Conservation (phyloP, 2,329 filamentous ascomycete species). For the Trichoderma afroharzianum region DNA sequence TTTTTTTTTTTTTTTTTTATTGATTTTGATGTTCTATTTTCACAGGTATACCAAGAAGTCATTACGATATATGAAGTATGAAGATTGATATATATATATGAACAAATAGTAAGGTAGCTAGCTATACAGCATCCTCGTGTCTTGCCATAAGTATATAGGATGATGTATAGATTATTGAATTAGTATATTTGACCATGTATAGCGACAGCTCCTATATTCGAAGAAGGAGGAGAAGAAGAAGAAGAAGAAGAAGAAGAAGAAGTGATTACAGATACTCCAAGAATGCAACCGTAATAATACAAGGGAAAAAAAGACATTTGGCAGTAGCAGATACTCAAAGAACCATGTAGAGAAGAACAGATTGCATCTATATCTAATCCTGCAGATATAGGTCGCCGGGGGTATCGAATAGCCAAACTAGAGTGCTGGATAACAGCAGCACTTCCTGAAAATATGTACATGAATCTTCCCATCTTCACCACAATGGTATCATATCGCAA, state of each 20-base stretch:
- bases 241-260: too few species aligned
- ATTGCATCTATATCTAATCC: neutral
- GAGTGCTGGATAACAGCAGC: neutral
- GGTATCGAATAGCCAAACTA: neutral
- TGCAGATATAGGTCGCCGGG: neutral
- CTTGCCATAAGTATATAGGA: too few species aligned
- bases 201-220: neutral
- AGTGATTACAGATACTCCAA: too few species aligned
- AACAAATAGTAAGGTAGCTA: too few species aligned
- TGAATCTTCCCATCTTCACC: neutral
- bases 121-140: too few species aligned
- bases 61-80: neutral
- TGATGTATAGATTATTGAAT: neutral
- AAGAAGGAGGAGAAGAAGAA: too few species aligned
- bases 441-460: neutral
- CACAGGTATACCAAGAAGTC: neutral
- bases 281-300: neutral
- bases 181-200: neutral
- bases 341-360: neutral
- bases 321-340: neutral
- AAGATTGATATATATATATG: neutral
- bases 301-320: neutral
- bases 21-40: neutral
- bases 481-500: neutral
- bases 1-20: too few species aligned